phyloP scores from a whole-genome alignment of 805 yeast species.

The Pichia cabralensis region DNA sequence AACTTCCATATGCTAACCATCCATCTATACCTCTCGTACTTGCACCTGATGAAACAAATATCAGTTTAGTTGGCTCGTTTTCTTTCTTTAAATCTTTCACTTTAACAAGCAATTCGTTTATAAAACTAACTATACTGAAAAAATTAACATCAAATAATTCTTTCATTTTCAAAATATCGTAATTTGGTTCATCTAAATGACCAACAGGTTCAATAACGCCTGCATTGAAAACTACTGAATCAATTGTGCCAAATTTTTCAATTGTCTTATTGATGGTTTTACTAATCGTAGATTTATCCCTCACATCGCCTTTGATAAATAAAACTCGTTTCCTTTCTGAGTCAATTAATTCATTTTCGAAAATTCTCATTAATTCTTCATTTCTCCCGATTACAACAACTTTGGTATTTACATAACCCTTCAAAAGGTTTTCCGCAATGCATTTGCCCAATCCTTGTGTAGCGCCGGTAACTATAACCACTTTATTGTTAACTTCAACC shows the following conservation, averaged over 20 bases:
- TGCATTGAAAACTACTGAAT: conserved; percentile 67
- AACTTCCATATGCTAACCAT: conserved; percentile 89
- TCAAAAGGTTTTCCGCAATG: conserved; percentile 44
- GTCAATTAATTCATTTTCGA: conserved; percentile 28
- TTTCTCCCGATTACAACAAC: conserved; percentile 72
- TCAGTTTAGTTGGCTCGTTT: too few species aligned
- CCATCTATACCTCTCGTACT: conserved; percentile 53
- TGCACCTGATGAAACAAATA: conserved; percentile 91
- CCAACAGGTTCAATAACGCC: conserved; percentile 77
- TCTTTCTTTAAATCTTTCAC: conserved; percentile 31
- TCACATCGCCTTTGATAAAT: conserved; percentile 51
- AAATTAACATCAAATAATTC: conserved; percentile 63
- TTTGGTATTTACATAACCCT: conserved; percentile 22
- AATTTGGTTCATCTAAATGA: conserved; percentile 33
- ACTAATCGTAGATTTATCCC: conserved; percentile 29
- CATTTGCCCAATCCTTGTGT: conserved; percentile 81
- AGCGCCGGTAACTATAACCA: conserved; percentile 48
- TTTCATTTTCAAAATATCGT: conserved; percentile 51
- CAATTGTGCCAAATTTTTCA: conserved; percentile 43
- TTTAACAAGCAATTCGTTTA: conserved; percentile 39
- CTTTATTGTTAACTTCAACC: neutral
- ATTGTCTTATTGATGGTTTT: conserved; percentile 37
- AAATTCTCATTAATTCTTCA: conserved; percentile 29
- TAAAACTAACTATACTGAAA: conserved; percentile 61
- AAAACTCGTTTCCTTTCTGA: conserved; percentile 42